Conservation (phyloP, 176 grass and related monocot species). For the Dactylis glomerata region DNA sequence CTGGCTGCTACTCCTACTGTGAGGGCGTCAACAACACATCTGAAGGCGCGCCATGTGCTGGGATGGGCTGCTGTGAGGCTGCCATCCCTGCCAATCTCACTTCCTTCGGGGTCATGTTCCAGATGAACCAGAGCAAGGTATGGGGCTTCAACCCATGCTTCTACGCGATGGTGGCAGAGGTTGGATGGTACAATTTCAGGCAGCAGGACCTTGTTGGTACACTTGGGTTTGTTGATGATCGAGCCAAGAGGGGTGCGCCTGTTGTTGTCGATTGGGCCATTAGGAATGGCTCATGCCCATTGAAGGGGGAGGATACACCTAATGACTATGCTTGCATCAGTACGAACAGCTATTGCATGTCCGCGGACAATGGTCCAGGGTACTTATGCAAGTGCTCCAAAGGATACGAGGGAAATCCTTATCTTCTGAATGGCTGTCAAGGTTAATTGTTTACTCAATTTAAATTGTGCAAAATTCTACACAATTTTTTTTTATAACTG, state of each 20-base stretch:
- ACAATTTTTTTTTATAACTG: too few relatives aligned
- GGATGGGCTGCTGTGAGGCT: not conserved
- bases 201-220: not conserved
- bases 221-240: not conserved
- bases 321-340: not conserved
- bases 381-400: constrained; percentile 18
- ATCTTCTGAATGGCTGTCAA: constrained; percentile 6
- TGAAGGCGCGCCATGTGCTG: not conserved
- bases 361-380: not conserved
- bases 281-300: not conserved
- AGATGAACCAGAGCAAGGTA: not conserved
- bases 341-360: not conserved
- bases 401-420: constrained; percentile 20
- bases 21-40: not conserved
- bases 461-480: not conserved
- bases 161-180: constrained; percentile 13
- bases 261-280: not conserved
- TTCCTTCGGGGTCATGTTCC: not conserved
- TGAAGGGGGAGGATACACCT: not conserved
- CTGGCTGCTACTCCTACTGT: not conserved
- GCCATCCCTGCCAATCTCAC: not conserved
- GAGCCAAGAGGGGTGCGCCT: not conserved
- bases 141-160: constrained; percentile 1
- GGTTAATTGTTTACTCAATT: not conserved
- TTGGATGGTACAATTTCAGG: constrained; percentile 14